phyloP scores from a whole-genome alignment of 345 rosid species.

The Citrus maxima region DNA sequence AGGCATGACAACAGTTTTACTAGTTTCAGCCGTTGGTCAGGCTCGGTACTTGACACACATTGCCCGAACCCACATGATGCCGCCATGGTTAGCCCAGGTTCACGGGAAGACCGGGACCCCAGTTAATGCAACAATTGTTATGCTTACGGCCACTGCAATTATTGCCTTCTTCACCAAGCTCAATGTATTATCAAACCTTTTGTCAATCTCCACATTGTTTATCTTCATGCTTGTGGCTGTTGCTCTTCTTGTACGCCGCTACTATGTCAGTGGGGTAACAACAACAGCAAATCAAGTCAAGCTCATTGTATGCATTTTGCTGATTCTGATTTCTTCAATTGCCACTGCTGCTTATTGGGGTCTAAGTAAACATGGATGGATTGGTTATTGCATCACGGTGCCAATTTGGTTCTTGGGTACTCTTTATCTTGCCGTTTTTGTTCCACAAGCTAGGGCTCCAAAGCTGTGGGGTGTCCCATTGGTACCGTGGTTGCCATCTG shows the following conservation, averaged over 20 bases:
- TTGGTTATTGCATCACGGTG: slow-evolving; percentile 49
- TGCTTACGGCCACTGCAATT: slow-evolving; percentile 55
- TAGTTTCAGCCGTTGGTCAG: slow-evolving; percentile 70
- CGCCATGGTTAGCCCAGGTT: slow-evolving; percentile 76
- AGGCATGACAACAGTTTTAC: slow-evolving; percentile 84
- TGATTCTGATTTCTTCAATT: slow-evolving; percentile 47
- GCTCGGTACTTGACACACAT: slow-evolving; percentile 88
- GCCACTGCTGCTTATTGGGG: slow-evolving; percentile 61
- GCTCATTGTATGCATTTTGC: slow-evolving; percentile 36
- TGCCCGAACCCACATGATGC: slow-evolving; percentile 89
- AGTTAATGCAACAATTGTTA: slow-evolving; percentile 59
- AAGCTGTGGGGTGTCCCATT: slow-evolving; percentile 85
- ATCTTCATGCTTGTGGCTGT: slow-evolving; percentile 83
- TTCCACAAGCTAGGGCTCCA: slow-evolving; percentile 69
- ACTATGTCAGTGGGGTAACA: slow-evolving; percentile 59
- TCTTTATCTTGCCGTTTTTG: slow-evolving; percentile 30
- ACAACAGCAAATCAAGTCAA: slow-evolving; percentile 33
- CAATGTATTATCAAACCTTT: slow-evolving; percentile 47
- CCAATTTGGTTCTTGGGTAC: slow-evolving; percentile 66
- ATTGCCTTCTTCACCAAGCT: slow-evolving; percentile 77
- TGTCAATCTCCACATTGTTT: slow-evolving; percentile 70
- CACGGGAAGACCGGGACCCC: slow-evolving; percentile 69
- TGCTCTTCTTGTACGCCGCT: slow-evolving; percentile 71
- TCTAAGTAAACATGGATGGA: slow-evolving; percentile 37
- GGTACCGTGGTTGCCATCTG: slow-evolving; percentile 87